phyloP scores from a whole-genome alignment of 306 rosid species.

The Quercus variabilis region DNA sequence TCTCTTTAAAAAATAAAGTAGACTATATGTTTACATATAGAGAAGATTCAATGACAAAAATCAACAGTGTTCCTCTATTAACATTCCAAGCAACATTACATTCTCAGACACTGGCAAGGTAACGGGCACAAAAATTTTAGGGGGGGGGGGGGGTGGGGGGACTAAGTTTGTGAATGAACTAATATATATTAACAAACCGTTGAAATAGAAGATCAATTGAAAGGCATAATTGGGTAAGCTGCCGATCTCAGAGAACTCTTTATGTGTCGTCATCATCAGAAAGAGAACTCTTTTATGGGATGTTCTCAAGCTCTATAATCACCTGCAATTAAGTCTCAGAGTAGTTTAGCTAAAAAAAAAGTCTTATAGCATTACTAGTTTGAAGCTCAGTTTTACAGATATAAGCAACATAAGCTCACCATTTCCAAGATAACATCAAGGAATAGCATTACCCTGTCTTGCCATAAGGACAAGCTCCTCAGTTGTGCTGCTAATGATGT shows the following conservation, averaged over 20 bases:
- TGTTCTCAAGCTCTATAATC: too few relatives aligned
- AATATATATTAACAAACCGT: neutral
- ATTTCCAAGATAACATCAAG: constrained; percentile 20
- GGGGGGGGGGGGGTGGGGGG: too few relatives aligned
- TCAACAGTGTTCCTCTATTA: neutral
- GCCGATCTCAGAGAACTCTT: too few relatives aligned
- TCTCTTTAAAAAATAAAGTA: neutral
- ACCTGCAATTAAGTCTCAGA: too few relatives aligned
- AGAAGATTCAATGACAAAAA: neutral
- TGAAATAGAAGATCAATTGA: neutral
- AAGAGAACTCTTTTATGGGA: too few relatives aligned
- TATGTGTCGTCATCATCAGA: too few relatives aligned
- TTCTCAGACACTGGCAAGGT: neutral
- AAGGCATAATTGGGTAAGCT: neutral
- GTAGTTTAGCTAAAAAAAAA: too few relatives aligned
- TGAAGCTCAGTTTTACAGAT: too few relatives aligned
- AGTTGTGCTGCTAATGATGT: constrained; percentile 85
- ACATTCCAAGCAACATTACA: neutral
- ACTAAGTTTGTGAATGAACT: neutral
- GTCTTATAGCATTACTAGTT: too few relatives aligned
- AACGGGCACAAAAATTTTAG: too few relatives aligned
- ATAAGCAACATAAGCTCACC: neutral
- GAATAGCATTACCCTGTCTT: constrained; percentile 33
- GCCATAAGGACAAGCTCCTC: constrained; percentile 86
- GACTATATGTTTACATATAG: neutral